Conservation (phyloP, 371 early-diverging fungal species). For the Mucor sp. region DNA sequence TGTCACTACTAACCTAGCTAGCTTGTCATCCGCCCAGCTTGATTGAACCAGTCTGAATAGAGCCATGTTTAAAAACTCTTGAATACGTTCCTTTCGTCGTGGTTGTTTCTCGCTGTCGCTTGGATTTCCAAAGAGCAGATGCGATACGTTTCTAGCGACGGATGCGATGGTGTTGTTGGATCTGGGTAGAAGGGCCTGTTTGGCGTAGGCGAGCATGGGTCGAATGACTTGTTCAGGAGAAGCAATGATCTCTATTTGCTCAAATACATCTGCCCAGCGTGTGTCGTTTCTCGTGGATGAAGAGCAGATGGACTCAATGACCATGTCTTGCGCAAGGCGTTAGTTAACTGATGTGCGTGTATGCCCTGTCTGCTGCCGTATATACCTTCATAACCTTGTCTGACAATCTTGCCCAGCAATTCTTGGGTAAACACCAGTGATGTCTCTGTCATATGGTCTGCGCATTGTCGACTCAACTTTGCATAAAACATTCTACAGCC, state of each 20-base stretch:
- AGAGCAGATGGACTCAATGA: conserved; percentile 26
- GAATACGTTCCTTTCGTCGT: not conserved
- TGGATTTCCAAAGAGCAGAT: conserved; percentile 3
- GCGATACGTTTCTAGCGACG: conserved; percentile 2
- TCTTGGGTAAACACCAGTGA: conserved; percentile 18
- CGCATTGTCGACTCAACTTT: conserved; percentile 3
- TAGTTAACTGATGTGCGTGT: not conserved
- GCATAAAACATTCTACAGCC: conserved; percentile 20
- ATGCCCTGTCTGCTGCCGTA: not conserved
- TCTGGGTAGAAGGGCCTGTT: not conserved
- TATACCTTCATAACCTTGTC: conserved; percentile 34
- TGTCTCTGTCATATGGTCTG: conserved; percentile 4
- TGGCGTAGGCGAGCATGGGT: conserved; percentile 5
- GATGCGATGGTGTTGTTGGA: not conserved
- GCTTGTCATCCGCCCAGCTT: conserved; percentile 17
- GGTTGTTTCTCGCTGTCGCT: not conserved
- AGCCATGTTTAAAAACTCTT: conserved; percentile 13
- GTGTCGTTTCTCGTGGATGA: not conserved
- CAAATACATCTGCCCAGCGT: not conserved
- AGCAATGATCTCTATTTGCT: not conserved
- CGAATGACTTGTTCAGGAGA: conserved; percentile 6
- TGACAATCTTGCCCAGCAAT: conserved; percentile 29
- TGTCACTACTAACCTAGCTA: conserved; percentile 11
- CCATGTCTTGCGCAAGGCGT: conserved; percentile 7
- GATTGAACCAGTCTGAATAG: conserved; percentile 10